phyloP scores from a whole-genome alignment of 2,329 filamentous ascomycete species.

The Juglanconis juglandina region DNA sequence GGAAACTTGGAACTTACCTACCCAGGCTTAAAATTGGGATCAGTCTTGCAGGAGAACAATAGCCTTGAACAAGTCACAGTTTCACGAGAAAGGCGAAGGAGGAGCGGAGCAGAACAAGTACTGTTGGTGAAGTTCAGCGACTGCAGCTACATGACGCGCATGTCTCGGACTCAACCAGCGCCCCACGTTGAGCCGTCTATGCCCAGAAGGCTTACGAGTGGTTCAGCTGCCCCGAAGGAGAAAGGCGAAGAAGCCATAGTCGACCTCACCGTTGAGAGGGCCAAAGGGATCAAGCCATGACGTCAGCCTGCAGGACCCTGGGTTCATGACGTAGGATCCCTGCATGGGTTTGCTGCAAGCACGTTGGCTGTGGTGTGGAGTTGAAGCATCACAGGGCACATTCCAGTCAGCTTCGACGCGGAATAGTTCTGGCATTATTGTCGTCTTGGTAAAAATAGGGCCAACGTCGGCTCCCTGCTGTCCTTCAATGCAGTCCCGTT shows the following conservation, averaged over 20 bases:
- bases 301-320: background rate
- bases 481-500: no score
- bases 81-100: background rate
- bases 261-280: background rate
- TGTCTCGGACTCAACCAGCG: constrained; percentile 11
- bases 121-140: background rate
- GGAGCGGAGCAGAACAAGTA: background rate
- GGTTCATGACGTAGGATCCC: background rate
- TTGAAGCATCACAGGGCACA: no score
- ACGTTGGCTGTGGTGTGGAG: no score
- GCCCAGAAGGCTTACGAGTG: background rate
- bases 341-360: background rate
- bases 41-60: no score
- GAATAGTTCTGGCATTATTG: no score
- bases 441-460: no score
- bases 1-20: no score
- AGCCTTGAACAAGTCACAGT: background rate
- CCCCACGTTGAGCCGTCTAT: background rate
- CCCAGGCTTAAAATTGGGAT: no score
- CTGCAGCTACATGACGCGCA: background rate
- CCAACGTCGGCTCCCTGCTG: no score
- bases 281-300: background rate
- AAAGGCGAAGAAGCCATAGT: background rate
- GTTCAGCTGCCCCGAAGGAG: background rate
- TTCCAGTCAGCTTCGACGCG: no score